Conservation (phyloP, 805 yeast species). For the Sugiyamaella chiloensis region DNA sequence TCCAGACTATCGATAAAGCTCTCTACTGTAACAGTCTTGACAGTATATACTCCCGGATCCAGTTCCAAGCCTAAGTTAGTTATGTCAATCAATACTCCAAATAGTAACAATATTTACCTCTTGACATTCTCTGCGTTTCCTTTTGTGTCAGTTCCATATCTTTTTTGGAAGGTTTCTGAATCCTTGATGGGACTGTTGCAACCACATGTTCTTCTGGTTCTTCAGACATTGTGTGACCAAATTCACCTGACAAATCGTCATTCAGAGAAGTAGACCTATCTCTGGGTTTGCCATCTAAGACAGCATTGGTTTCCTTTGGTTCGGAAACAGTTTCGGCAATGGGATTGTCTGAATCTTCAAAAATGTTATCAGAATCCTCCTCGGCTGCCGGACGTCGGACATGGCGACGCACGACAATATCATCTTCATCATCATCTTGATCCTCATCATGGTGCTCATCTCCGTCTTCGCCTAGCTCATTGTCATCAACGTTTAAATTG, state of each 20-base stretch:
- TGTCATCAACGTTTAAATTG: no score
- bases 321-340: no score
- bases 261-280: no score
- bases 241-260: background rate
- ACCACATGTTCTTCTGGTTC: background rate
- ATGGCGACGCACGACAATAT: no score
- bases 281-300: no score
- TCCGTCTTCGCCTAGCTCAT: background rate
- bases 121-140: constrained; percentile 24
- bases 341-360: no score
- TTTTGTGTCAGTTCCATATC: constrained; percentile 22
- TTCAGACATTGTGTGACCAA: background rate
- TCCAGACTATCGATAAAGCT: constrained; percentile 15
- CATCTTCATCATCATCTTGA: background rate
- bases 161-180: constrained; percentile 21
- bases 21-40: constrained; percentile 16
- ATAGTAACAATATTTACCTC: constrained; percentile 10
- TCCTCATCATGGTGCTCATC: no score
- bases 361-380: no score
- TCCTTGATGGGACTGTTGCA: background rate
- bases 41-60: constrained; percentile 24
- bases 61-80: constrained; percentile 18
- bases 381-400: no score
- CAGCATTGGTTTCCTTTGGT: no score
- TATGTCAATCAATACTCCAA: background rate